Conservation (phyloP, 1,284 basidiomycete species). For the Naganishia sp. region DNA sequence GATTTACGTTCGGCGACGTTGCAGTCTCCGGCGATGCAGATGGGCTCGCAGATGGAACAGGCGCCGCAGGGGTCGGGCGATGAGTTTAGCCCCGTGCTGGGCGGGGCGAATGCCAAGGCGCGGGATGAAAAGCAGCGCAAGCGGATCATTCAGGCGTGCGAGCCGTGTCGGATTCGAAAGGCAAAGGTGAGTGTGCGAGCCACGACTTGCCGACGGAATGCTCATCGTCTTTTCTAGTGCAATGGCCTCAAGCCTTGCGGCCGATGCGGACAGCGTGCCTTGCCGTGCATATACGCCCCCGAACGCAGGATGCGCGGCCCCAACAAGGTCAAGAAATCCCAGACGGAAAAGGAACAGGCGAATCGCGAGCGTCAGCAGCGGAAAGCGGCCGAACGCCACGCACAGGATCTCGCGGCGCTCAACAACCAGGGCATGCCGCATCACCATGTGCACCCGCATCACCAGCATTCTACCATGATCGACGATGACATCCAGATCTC, state of each 20-base stretch:
- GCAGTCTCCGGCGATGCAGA: conserved; percentile 22
- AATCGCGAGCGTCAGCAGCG: conserved; percentile 25
- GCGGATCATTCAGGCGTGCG: conserved; percentile 35
- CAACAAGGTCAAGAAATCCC: conserved; percentile 35
- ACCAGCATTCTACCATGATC: conserved; percentile 23
- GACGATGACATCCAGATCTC: conserved; percentile 24
- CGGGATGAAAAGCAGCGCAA: conserved; percentile 34
- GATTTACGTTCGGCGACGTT: conserved; percentile 18
- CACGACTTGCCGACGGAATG: background rate
- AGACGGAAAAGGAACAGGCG: conserved; percentile 24
- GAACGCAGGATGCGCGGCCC: conserved; percentile 35
- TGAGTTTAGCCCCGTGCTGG: conserved; percentile 16
- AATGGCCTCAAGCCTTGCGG: conserved; percentile 34
- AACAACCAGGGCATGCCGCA: conserved; percentile 3
- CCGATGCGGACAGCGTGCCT: conserved; percentile 26
- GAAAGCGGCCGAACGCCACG: conserved; percentile 23
- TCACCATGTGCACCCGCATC: conserved; percentile 25
- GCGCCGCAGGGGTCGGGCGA: conserved; percentile 13
- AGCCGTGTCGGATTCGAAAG: conserved; percentile 33
- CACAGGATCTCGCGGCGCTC: conserved; percentile 16
- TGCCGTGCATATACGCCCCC: conserved; percentile 29
- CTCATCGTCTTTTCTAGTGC: conserved; percentile 18
- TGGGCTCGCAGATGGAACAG: conserved; percentile 17
- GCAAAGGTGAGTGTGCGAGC: conserved; percentile 29
- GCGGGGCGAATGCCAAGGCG: conserved; percentile 32